Percentiles rank a stretch among this genome's conserved stretches.
Conservation (phyloP, 1,139 yeast species). For the Entelexis sorbosivorans region DNA sequence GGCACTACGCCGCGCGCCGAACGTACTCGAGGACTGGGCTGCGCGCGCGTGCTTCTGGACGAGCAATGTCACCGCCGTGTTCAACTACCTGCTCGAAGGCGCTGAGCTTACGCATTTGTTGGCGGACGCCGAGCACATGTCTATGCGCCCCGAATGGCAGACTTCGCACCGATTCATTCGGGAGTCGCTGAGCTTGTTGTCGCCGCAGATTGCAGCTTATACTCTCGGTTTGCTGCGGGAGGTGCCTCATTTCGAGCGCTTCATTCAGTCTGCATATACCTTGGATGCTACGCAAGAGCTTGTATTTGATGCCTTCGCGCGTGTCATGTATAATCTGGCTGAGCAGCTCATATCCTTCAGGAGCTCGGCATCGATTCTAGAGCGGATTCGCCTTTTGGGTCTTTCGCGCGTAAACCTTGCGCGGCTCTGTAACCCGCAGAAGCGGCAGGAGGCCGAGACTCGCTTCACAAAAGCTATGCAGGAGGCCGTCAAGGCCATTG, state of each 20-base stretch:
- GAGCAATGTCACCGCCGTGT: neutral
- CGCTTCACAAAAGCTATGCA: neutral
- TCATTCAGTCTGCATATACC: neutral
- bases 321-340: neutral
- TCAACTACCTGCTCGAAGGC: neutral
- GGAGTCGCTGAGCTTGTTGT: neutral
- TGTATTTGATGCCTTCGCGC: neutral
- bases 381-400: neutral
- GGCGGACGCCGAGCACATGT: neutral
- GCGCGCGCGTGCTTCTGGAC: neutral
- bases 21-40: conserved; percentile 4
- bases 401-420: neutral
- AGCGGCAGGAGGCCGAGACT: neutral
- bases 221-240: neutral
- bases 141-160: neutral
- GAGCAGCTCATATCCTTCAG: neutral
- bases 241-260: neutral
- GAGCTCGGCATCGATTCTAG: neutral
- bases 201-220: neutral
- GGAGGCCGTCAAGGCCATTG: neutral
- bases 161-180: neutral
- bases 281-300: neutral
- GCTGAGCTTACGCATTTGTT: neutral
- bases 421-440: neutral
- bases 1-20: neutral